Conservation (phyloP, 139 green algal species). For the Chlorella sp. region DNA sequence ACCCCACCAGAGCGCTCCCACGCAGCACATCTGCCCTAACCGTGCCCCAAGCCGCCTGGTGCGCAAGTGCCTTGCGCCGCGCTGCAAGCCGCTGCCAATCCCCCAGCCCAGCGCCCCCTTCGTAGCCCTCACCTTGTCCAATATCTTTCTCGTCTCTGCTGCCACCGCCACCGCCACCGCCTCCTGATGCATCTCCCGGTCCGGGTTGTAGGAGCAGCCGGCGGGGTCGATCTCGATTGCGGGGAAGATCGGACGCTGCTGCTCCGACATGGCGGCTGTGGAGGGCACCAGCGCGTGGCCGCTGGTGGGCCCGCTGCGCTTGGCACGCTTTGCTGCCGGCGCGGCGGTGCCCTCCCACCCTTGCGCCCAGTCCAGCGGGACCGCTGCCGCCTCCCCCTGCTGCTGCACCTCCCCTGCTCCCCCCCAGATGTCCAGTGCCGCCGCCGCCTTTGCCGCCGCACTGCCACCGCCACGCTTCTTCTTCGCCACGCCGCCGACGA, state of each 20-base stretch:
- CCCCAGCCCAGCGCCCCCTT: neutral
- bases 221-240: slow-evolving; percentile 34
- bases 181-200: slow-evolving; percentile 77
- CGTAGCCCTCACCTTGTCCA: neutral
- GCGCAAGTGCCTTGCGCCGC: no score
- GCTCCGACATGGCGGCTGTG: neutral
- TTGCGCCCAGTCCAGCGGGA: neutral
- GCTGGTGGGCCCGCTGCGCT: neutral
- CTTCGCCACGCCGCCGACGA: no score
- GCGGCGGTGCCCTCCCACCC: neutral
- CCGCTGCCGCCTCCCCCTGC: neutral
- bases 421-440: slow-evolving; percentile 14
- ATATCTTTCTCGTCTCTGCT: slow-evolving; percentile 72
- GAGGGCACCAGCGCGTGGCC: neutral
- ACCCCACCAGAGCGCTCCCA: neutral
- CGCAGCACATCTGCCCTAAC: neutral
- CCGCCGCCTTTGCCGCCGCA: neutral
- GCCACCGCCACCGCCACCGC: slow-evolving; percentile 83
- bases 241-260: neutral
- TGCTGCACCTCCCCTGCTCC: neutral
- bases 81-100: neutral
- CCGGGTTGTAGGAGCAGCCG: slow-evolving; percentile 90
- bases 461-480: neutral
- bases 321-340: neutral
- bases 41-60: no score